A percentile compares a stretch with the other conserved stretches of the same genome.
Evolutionary conservation across 495 filamentous ascomycete species (phyloP).

Genomic region (Clavariopsis aquatica): DNA sequence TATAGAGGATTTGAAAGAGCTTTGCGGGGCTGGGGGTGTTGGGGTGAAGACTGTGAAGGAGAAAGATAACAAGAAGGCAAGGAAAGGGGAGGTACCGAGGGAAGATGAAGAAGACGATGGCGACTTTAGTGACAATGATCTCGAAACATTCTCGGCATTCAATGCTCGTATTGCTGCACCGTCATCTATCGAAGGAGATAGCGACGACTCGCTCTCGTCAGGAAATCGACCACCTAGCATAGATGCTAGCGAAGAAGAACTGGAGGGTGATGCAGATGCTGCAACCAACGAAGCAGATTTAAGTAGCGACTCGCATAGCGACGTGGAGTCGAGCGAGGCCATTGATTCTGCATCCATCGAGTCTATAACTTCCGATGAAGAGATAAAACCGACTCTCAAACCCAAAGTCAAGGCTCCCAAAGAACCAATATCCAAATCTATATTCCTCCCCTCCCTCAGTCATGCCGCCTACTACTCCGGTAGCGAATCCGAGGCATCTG

Average conservation of each 20-base stretch:
- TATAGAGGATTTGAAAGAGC: constrained; percentile 61
- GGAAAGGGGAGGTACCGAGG: neutral
- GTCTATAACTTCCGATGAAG: neutral
- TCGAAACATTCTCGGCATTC: constrained; percentile 52
- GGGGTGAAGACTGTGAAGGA: constrained; percentile 33
- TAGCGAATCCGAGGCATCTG: constrained; percentile 65
- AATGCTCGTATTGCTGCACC: constrained; percentile 56
- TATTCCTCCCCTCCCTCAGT: constrained; percentile 81
- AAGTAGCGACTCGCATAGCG: neutral
- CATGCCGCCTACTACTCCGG: constrained; percentile 93
- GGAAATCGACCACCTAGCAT: constrained; percentile 24
- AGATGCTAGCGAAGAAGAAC: constrained; percentile 43
- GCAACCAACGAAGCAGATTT: constrained; percentile 2
- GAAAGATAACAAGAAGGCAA: constrained; percentile 1
- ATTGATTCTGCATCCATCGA: neutral
- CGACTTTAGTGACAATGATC: constrained; percentile 21
- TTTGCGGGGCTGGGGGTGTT: constrained; percentile 61
- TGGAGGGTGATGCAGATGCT: constrained; percentile 35
- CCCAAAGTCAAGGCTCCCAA: neutral
- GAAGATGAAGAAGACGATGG: constrained; percentile 3
- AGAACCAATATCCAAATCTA: constrained; percentile 46
- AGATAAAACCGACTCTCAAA: neutral
- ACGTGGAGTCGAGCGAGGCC: neutral
- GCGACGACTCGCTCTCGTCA: constrained; percentile 51
- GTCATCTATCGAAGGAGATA: constrained; percentile 52